Base-by-base conservation (phyloP, 805 yeast genomes). In the Candida palmyrensis region DNA sequence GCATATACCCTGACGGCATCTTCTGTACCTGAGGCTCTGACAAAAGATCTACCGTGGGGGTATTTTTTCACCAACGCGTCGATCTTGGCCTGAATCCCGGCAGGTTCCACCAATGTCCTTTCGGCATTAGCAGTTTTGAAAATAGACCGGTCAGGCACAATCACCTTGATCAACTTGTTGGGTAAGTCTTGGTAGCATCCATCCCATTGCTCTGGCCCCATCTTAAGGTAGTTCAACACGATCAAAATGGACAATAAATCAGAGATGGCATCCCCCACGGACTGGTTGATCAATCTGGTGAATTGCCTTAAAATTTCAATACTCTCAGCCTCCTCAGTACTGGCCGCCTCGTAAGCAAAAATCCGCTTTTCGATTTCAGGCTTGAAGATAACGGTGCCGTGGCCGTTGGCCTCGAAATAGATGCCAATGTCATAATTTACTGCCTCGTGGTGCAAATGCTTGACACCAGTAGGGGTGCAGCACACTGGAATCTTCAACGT, bases 381-480 rank as follows among this genome's bases (percentile, higher is more conserved):
- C 4, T 85, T 77, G 53, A 92, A 92, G 14, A 87, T 67, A 5
- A 90, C 95, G 0, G 98, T 92, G 10, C 98, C 98, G 53, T 92
- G 98, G n/a, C 98, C 98, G 54, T 92, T 92, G 34, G 98, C 98
- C 64, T 92, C 98, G 48, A 92, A 92, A 60, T 92, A 92, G 11
- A 92, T 79, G 17, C 98, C 98, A 40, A 90, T 72, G 49, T 88
- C 97, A 51, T 75, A 92, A 27, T 77, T 71, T 39, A 73, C 76
- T 1, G 95, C 92, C 32, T 88, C 95, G 51, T 90, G 97, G 55
- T 92, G 98, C 42, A 92, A 66, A 61, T 92, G 95, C 59, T 92
- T 92, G 22, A 92, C 98, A 25, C 98, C 98, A 2, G 98, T 92
- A 27, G 95, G 82, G 0, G 97, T 85, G 56, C 90, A 85, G 1